Conservation (phyloP, 345 rosid genomes). For the Hypericum perforatum region DNA sequence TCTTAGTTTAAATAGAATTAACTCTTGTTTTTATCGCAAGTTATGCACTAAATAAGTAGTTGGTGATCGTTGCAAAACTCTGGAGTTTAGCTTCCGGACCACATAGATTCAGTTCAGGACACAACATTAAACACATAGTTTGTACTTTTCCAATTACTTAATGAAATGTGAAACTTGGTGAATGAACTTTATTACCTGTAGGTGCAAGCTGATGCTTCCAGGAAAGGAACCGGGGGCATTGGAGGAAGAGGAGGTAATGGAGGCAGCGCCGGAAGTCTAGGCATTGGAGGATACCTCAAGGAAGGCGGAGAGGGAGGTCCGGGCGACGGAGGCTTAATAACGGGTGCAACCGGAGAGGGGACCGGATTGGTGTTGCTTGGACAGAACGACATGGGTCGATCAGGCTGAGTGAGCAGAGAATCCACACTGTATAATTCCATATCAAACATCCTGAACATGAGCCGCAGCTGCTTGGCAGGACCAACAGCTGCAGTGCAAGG, state of each 20-base stretch:
- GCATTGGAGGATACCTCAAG: slow-evolving; percentile 43
- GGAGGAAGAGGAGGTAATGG: slow-evolving; percentile 27
- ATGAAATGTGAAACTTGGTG: too few species aligned
- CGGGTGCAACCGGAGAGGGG: not conserved
- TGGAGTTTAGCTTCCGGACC: too few species aligned
- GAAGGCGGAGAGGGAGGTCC: slow-evolving; percentile 30
- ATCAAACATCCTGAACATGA: slow-evolving; percentile 43
- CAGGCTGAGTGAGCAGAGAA: slow-evolving; percentile 66
- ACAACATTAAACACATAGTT: too few species aligned
- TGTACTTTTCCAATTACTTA: too few species aligned
- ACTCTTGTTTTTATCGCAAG: too few species aligned
- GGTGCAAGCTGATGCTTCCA: slow-evolving; percentile 69
- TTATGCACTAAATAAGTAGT: too few species aligned
- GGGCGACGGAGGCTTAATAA: slow-evolving; percentile 5
- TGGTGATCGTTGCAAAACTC: too few species aligned
- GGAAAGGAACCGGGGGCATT: slow-evolving; percentile 44
- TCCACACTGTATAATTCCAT: slow-evolving; percentile 43
- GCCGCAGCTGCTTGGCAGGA: slow-evolving; percentile 46
- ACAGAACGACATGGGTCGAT: slow-evolving; percentile 57
- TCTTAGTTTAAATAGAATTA: too few species aligned
- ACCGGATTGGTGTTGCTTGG: slow-evolving; percentile 24
- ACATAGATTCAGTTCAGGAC: too few species aligned
- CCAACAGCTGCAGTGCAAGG: slow-evolving; percentile 49
- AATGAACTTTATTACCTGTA: slow-evolving; percentile 39
- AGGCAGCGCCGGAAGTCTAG: slow-evolving; percentile 45